Evolutionary conservation across 2,329 filamentous ascomycete species (phyloP), one percentile per base, ranked within the genome.

Genomic region (Botrytis medusae): DNA sequence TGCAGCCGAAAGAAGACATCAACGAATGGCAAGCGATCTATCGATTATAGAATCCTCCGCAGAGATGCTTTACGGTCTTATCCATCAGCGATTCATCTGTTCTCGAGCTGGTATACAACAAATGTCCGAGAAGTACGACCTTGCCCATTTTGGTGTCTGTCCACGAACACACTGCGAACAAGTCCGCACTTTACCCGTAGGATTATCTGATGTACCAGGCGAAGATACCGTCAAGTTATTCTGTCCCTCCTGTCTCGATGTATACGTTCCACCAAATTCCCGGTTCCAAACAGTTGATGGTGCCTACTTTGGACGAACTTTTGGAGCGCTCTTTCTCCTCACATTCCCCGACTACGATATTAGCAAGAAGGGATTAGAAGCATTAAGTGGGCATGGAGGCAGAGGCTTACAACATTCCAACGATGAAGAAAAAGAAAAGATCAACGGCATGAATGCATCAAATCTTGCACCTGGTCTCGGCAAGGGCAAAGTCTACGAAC

Each of bases 51-150:
- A 99, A 84, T 97, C 93, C 77, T 97, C 94, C 0, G 95, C 96
- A n/a, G 96, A 99, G 85, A 91, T 98, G 85, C 91, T 99, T 37
- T 99, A 99, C 84, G 96, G 96, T 59, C 89, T 99, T 74, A 99
- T 99, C 83, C 96, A 99, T 84, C 96, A 98, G 83, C 92, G 96
- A 73, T 99, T 98, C 84, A 98, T 99, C 84, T 98, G 95, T 80
- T 98, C 95, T 37, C 89, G 96, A 74, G 94, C 93, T 3, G 96
- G 96, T 70, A 98, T 99, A 79, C 95, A 98, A 84, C 95, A 98
- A 82, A 99, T 99, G 96, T 94, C 95, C 76, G 96, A 99, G 83
- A 99, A 99, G 83, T 99, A 98, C 85, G 95, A 98, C 83, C 88
- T 97, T 67, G 93, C 95, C 75, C 95, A 99, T 84, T 99, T 99